A percentile compares a stretch with the other conserved stretches of the same genome.
phyloP scores from a whole-genome alignment of 345 rosid species.

The Hibiscus trionum region DNA sequence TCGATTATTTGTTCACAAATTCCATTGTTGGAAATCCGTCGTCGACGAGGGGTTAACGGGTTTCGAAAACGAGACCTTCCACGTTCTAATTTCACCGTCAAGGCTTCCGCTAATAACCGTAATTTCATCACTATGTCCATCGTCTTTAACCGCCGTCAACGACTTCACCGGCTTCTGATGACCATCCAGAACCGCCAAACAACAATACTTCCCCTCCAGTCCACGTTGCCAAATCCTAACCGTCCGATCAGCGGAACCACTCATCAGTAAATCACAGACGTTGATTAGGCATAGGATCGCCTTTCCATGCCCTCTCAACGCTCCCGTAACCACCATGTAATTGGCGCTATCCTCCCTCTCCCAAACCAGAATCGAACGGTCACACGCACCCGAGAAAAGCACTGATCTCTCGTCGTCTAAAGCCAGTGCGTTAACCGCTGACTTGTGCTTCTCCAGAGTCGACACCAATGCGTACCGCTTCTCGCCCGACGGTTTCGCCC shows the following conservation, averaged over 20 bases:
- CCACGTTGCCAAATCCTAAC: slow-evolving; percentile 79
- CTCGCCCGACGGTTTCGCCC: slow-evolving; percentile 48
- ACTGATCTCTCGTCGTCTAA: slow-evolving; percentile 65
- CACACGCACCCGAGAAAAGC: slow-evolving; percentile 87
- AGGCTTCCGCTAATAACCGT: slow-evolving; percentile 64
- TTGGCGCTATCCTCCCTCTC: slow-evolving; percentile 71
- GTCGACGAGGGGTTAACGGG: slow-evolving; percentile 19
- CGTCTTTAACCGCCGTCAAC: slow-evolving; percentile 46
- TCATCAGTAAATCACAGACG: slow-evolving; percentile 49
- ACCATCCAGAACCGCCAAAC: slow-evolving; percentile 66
- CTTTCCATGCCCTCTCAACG: slow-evolving; percentile 73
- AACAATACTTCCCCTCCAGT: slow-evolving; percentile 39
- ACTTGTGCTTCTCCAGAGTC: slow-evolving; percentile 75
- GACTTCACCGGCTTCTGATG: slow-evolving; percentile 75
- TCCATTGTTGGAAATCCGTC: slow-evolving; percentile 15
- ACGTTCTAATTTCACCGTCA: slow-evolving; percentile 65
- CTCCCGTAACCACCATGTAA: slow-evolving; percentile 71
- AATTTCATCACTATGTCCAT: slow-evolving; percentile 35
- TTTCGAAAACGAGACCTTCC: slow-evolving; percentile 49
- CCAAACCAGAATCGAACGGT: slow-evolving; percentile 93
- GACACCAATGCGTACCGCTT: slow-evolving; percentile 49
- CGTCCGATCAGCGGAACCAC: slow-evolving; percentile 89
- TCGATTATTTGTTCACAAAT: background rate
- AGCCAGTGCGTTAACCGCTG: slow-evolving; percentile 82
- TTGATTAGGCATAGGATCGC: slow-evolving; percentile 63